Evolutionary conservation across 768 basidiomycete genomes (phyloP), one percentile per base, ranked within the genome.

Genomic region (Amylocystis lapponica): DNA sequence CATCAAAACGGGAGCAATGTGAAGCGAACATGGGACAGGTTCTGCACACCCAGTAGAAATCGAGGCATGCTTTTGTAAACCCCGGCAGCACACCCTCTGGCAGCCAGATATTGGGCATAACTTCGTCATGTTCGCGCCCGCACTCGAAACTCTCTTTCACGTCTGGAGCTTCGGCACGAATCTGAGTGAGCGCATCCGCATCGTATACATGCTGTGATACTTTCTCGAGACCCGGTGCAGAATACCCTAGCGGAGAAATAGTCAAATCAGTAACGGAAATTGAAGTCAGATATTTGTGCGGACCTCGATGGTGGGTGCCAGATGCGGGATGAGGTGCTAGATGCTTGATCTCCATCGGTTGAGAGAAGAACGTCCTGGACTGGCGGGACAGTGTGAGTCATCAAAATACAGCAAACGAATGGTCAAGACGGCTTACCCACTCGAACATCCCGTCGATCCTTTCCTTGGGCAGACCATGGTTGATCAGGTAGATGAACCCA

Each of bases 31-130:
- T n/a, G n/a, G n/a, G n/a, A n/a, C n/a, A n/a, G n/a, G n/a, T 25
- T 20, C 23, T 9, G 25, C 53, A 26, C 33, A 61, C 62, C 62
- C 60, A 71, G 49, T 66, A 78, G 54, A 79, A 80, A 16, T 72
- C 66, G 3, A 75, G 44, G 47, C 74, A 76, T 0, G 68, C 68
- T 41, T 75, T 69, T 39, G 64, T 71, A 53, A 80, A 79, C 1
- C 73, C 78, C 0, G 78, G 74, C 12, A 81, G 59, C 0, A 70
- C 60, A 12, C 62, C 66, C 4, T 77, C 77, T 0, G 74, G 71
- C 10, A 74, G 68, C 78, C 79, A 81, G 27, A 79, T 75, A 49
- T 81, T 79, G 2, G 77, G 75, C 63, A 72, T 69, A 13, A 35
- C 47, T 3, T 52, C 55, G 34, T 71, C 61, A n/a, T 67, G 61